These are phyloP conservation scores for Erodium moschatum DNA, from an alignment of 441 rosid genomes.

Conservation along the genomic window DNA sequence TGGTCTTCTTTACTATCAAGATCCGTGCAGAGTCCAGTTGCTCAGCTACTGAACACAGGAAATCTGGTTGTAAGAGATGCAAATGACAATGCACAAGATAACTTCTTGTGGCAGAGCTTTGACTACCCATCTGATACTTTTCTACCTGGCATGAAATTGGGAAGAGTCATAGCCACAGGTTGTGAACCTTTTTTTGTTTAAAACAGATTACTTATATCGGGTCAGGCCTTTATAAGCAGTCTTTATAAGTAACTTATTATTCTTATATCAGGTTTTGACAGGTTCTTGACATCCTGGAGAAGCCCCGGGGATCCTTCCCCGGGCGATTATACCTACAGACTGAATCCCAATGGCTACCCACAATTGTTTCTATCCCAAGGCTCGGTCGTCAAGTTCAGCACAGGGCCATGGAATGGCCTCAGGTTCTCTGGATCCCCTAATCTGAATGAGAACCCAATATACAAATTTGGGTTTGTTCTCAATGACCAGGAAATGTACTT, in stretches of 20 bases:
- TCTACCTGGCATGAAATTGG: too few relatives aligned
- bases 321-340: conserved; percentile 1
- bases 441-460: background rate
- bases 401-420: conserved; percentile 23
- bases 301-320: too few relatives aligned
- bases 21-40: background rate
- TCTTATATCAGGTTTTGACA: too few relatives aligned
- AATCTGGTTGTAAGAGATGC: background rate
- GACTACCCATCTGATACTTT: too few relatives aligned
- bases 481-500: conserved; percentile 17
- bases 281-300: too few relatives aligned
- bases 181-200: too few relatives aligned
- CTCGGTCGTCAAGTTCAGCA: background rate
- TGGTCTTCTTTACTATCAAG: background rate
- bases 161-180: too few relatives aligned
- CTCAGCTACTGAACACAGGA: background rate
- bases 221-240: too few relatives aligned
- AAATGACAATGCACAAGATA: background rate
- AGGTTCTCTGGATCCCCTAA: background rate
- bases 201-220: too few relatives aligned
- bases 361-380: conserved; percentile 11
- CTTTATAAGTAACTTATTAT: too few relatives aligned
- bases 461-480: background rate
- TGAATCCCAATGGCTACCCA: conserved; percentile 16
- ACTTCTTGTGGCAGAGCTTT: background rate